Base-by-base conservation (phyloP, 768 basidiomycete genomes). In the Obba rivulosa region DNA sequence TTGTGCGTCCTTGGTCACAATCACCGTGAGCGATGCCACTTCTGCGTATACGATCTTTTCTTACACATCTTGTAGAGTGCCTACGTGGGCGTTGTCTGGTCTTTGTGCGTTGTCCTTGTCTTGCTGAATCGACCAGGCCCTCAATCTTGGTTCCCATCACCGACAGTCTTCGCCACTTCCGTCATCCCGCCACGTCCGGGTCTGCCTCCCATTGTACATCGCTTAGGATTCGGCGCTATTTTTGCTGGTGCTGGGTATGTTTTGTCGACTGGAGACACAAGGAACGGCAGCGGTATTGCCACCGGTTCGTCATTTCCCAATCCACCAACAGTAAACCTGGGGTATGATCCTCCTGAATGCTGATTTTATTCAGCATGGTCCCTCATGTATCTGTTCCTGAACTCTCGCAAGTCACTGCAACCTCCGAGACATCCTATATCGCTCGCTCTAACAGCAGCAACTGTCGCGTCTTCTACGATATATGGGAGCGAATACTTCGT, bases 181-280 rank as follows among this genome's bases (percentile, higher is more conserved):
- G 41, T 69, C 13, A 58, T 69, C 16, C 71, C 72, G 11, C 65
- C 69, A 22, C 61, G 52, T 8, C 60, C 60, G 0, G 62, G 61
- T 50, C 62, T 69, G n/a, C 73, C 73, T 0, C 74, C 70, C 2
- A 67, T 75, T 50, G 60, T 72, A 20, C 63, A 71, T 8, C 67
- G 74, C 2, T 57, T 73, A 3, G 74, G 73, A 2, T 77, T 77
- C 51, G 65, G 69, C 10, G 52, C 70, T 7, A 63, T 70, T 14
- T 73, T 77, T 39, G 68, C 66, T 0, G 74, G 75, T 1, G 68
- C 73, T 1, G 73, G 72, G 1, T 75, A 74, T 55, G 67, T 74
- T 1, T 50, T 76, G 34, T 46, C 61, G 4, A 21, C 62, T 5
- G 74, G 73, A 2, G 74, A 76, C 36, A 50, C 50, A 24, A 58